Evolutionary conservation across 768 basidiomycete species (phyloP).

Genomic region (Termitomyces sp.): DNA sequence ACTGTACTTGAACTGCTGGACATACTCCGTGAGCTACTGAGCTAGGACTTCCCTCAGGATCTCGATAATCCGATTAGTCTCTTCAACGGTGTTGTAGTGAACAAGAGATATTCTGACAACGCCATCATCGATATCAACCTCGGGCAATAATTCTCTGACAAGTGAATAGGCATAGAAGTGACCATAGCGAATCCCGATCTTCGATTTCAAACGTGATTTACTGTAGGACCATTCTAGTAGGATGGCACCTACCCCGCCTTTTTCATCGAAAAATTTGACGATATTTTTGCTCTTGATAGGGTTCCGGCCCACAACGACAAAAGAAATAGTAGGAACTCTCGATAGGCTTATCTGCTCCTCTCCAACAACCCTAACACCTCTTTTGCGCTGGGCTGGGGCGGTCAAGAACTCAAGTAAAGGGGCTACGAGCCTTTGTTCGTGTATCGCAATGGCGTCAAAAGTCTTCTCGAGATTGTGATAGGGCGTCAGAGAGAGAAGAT

Average conservation of each 20-base stretch:
- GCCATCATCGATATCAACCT: conserved; percentile 54
- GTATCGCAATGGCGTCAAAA: conserved; percentile 50
- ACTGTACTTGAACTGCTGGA: background rate
- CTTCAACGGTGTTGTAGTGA: conserved; percentile 74
- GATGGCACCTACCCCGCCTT: conserved; percentile 45
- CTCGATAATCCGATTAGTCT: conserved; percentile 55
- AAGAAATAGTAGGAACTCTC: conserved; percentile 66
- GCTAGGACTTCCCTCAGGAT: conserved; percentile 46
- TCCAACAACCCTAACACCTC: conserved; percentile 68
- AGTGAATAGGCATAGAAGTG: conserved; percentile 75
- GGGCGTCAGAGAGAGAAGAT: conserved; percentile 57
- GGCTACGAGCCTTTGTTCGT: conserved; percentile 56
- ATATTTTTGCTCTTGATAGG: conserved; percentile 56
- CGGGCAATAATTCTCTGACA: conserved; percentile 45
- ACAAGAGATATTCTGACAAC: conserved; percentile 73
- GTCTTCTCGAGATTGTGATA: conserved; percentile 39
- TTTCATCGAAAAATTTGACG: conserved; percentile 58
- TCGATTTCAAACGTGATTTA: background rate
- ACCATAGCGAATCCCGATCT: conserved; percentile 77
- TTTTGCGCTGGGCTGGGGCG: conserved; percentile 36
- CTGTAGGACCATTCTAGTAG: background rate
- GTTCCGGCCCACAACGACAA: conserved; percentile 57
- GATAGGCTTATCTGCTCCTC: conserved; percentile 34
- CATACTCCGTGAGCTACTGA: background rate
- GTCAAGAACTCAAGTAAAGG: conserved; percentile 53